Evolutionary conservation across 192 early-diverging fungal genomes (phyloP).

Genomic region (Gonapodya prolifera): DNA sequence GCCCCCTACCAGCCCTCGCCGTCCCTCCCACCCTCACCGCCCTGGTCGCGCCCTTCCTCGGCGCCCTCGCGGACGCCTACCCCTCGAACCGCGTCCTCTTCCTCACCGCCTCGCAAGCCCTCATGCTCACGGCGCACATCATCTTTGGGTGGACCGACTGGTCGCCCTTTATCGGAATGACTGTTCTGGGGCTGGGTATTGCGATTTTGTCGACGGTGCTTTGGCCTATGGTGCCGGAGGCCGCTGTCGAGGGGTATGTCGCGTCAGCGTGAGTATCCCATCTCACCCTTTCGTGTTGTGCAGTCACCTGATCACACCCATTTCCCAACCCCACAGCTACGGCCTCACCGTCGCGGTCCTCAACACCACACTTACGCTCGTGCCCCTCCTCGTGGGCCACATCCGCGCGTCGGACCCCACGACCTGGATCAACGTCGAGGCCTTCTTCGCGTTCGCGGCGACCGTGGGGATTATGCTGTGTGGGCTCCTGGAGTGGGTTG

Average conservation of each 20-base stretch:
- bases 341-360: background rate
- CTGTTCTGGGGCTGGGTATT: slow-evolving; percentile 23
- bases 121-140: slow-evolving; percentile 28
- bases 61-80: slow-evolving; percentile 30
- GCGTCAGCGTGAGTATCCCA: background rate
- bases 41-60: slow-evolving; percentile 36
- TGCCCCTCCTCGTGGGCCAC: background rate
- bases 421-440: background rate
- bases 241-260: background rate
- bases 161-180: slow-evolving; percentile 11
- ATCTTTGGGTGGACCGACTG: slow-evolving; percentile 19
- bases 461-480: background rate
- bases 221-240: background rate
- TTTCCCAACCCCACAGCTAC: too few species aligned
- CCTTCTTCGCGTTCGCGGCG: background rate
- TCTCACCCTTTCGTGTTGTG: too few species aligned
- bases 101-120: slow-evolving; percentile 23
- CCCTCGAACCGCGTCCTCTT: slow-evolving; percentile 28
- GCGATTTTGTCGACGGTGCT: background rate
- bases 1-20: too few species aligned
- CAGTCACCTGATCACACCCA: too few species aligned
- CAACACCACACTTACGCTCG: background rate
- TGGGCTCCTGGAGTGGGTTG: background rate
- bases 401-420: background rate
- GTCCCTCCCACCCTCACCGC: slow-evolving; percentile 40